Conservation (phyloP, 306 rosid species). For the Chamaecrista fasciculata region DNA sequence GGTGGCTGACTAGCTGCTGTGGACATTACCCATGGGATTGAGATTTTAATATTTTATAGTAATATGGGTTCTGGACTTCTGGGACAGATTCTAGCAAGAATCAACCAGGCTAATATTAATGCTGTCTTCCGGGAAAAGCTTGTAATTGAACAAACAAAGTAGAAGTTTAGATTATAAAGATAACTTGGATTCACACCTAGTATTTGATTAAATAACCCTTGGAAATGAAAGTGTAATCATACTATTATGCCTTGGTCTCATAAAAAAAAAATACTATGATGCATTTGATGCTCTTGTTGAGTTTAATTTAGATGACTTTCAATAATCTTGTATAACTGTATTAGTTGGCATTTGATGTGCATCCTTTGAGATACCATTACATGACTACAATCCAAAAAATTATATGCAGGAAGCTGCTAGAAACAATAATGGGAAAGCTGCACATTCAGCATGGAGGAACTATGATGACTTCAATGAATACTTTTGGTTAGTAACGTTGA, state of each 20-base stretch:
- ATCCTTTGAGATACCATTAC: neutral
- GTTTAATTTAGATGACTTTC: neutral
- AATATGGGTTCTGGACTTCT: neutral
- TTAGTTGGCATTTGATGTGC: neutral
- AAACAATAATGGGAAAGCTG: slow-evolving; percentile 87
- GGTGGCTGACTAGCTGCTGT: neutral
- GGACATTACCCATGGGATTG: neutral
- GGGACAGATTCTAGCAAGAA: neutral
- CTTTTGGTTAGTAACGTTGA: slow-evolving; percentile 70
- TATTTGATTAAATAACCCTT: neutral
- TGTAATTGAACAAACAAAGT: neutral
- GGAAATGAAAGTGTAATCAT: neutral
- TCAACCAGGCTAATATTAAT: neutral
- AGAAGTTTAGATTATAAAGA: neutral
- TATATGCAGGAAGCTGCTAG: slow-evolving; percentile 65
- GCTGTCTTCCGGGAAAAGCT: neutral
- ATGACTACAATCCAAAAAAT: neutral
- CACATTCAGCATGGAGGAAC: slow-evolving; percentile 96
- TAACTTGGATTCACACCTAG: neutral
- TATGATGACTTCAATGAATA: slow-evolving; percentile 97
- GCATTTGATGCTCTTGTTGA: neutral
- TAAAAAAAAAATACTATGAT: neutral
- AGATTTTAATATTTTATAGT: neutral
- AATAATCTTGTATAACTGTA: neutral
- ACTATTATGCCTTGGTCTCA: no score